Evolutionary conservation across 2,329 filamentous ascomycete genomes (phyloP), one percentile per base, ranked within the genome.

Genomic region (Pyricularia pennisetigena): DNA sequence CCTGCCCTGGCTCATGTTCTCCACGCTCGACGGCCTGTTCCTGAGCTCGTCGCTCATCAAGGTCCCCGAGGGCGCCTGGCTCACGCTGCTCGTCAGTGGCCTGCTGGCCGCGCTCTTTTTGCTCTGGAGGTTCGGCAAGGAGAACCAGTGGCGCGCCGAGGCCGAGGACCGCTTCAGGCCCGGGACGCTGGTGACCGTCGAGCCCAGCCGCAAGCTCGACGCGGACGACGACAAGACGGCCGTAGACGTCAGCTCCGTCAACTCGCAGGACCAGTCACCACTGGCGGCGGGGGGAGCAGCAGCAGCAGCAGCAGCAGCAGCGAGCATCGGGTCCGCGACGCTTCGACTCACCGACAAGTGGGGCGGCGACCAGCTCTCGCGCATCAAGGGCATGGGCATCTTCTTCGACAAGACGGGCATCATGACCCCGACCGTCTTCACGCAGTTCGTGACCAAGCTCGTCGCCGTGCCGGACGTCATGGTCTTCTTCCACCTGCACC

Each of bases 101-200:
- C 78, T 90, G 9, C 82, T 94, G 1, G 84, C 88, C 0, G 79
- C 77, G 62, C 77, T 93, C 62, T 90, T 94, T 74, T 81, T 92
- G 2, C 82, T 93, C 12, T 94, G 91, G 91, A 85, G 91, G 35
- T 94, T 88, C 72, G 91, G 91, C 20, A 93, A 94, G 75, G 90
- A 93, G 74, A 84, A 87, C 70, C 91, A 94, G 74, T 94, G 91
- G 90, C 79, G 78, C 7, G 87, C 90, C 2, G 90, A 94, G 78
- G 82, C 83, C 0, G 81, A 83, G 68, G 89, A 92, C 71, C 82
- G 83, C 4, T 80, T 88, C 68, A 80, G 82, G 62, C 81, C 82
- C 4, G 82, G 78, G 67, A 72, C 81, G 16, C 77, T 83, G 3
- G 71, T 78, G 65, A 73, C 64, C 70, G 67, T 69, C 69, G 64